Base-by-base conservation (phyloP, 495 filamentous ascomycete genomes). In the Penicillium herquei region DNA sequence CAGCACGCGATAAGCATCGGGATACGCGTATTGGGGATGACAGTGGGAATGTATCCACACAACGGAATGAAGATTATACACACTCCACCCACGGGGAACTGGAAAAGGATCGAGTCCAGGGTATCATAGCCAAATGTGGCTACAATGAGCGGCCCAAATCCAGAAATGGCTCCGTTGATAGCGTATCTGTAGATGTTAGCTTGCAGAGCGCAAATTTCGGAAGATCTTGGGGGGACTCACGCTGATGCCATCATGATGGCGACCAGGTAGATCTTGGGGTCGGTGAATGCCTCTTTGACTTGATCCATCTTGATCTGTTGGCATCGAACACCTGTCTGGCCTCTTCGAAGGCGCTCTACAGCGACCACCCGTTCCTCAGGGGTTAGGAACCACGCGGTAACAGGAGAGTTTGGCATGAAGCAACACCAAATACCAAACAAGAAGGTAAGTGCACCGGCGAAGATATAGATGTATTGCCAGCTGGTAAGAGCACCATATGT, bases 141-240 rank as follows among this genome's bases (percentile, higher is more conserved):
- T 3, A 92, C 87, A 54, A 91, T 90, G 5, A 90, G 67, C 3
- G 87, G 87, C 0, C 88, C 87, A 62, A 90, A 90, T 0, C 87
- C 87, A n/a, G 79, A 80, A n/a, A 90, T 83, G 4, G 86, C 87
- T 16, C 87, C 87, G 57, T 90, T 90, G 55, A 90, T 82, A 1
- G 84, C 88, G 59, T 89, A 89, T 5, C 78, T 80, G 37, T 10
- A 9, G 5, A 44, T 12, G 13, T 44, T 44, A 44, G 41, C 40
- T 52, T 17, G 32, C 35, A 26, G 21, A 26, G 8, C 41, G 32
- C 11, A 14, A 47, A 33, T 35, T 50, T 53, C 21, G 12, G 13
- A 42, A 49, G 43, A 40, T 12, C 16, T 45, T 35, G 18, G 17
- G 32, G 30, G 55, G 35, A 60, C 75, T 65, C 50, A 81, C 69